Evolutionary conservation across 192 early-diverging fungal genomes (phyloP).

Genomic region (Linderina pennispora): DNA sequence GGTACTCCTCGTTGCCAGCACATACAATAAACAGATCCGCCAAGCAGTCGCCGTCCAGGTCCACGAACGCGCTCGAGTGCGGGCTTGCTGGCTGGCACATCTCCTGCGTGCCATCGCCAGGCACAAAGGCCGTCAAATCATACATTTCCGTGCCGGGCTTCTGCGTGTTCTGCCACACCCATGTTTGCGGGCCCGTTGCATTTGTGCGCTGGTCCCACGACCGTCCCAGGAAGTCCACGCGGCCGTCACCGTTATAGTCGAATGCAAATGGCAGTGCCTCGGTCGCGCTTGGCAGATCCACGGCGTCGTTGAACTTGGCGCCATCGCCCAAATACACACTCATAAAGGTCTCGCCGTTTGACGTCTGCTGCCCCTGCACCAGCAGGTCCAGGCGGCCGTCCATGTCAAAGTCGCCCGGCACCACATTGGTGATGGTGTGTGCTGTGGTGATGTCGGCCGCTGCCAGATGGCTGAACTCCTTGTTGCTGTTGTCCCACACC

Average conservation of each 20-base stretch:
- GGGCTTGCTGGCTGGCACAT: conserved; percentile 65
- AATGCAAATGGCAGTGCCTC: conserved; percentile 28
- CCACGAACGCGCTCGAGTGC: conserved; percentile 92
- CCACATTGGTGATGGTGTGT: conserved; percentile 58
- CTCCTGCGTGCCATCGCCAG: conserved; percentile 7
- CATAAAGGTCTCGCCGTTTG: conserved; percentile 53
- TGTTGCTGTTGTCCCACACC: conserved; percentile 57
- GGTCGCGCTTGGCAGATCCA: conserved; percentile 8
- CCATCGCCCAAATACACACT: conserved; percentile 69
- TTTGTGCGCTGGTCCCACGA: conserved; percentile 11
- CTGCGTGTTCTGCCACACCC: conserved; percentile 13
- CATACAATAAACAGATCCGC: conserved; percentile 72
- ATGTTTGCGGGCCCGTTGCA: neutral
- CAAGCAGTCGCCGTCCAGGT: conserved; percentile 88
- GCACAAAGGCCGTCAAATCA: neutral
- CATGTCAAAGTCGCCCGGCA: conserved; percentile 84
- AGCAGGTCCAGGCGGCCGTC: conserved; percentile 85
- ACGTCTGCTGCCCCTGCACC: conserved; percentile 57
- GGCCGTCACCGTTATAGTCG: conserved; percentile 21
- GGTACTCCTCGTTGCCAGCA: conserved; percentile 51
- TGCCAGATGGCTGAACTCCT: conserved; percentile 38
- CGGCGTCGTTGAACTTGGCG: conserved; percentile 49
- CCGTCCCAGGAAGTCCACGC: conserved; percentile 13
- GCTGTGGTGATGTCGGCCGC: conserved; percentile 47
- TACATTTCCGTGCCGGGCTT: conserved; percentile 52